Percentiles rank a stretch among this genome's conserved stretches.
Conservation (phyloP, 2,329 filamentous ascomycete genomes). For the Colletotrichum sp. region DNA sequence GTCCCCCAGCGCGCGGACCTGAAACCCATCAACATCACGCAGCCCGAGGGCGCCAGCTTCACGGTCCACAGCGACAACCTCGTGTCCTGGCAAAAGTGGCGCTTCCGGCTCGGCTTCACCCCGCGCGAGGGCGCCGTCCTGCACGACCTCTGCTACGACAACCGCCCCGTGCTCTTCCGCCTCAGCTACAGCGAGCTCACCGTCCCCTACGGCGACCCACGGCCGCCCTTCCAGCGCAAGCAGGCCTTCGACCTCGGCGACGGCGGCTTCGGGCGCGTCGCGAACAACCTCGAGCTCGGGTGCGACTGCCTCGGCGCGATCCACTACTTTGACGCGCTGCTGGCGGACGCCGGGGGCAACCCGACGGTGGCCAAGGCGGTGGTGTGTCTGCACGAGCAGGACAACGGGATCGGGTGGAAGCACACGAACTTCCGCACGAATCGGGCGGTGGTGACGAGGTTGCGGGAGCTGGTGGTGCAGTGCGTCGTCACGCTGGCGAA, state of each 20-base stretch:
- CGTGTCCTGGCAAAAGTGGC: constrained; percentile 72
- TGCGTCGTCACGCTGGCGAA: constrained; percentile 73
- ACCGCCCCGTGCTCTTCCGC: constrained; percentile 69
- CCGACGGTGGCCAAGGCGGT: constrained; percentile 59
- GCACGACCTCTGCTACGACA: constrained; percentile 72
- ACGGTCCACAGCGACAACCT: constrained; percentile 52
- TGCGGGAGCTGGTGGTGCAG: constrained; percentile 69
- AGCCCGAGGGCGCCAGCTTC: constrained; percentile 73
- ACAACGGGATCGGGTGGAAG: constrained; percentile 75
- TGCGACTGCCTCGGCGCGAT: constrained; percentile 75
- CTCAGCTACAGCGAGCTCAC: constrained; percentile 73
- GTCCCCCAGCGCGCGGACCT: constrained; percentile 53
- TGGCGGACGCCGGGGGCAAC: constrained; percentile 58
- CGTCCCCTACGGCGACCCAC: constrained; percentile 71
- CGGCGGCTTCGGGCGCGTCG: constrained; percentile 67
- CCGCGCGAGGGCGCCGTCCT: constrained; percentile 73
- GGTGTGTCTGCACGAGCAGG: constrained; percentile 73
- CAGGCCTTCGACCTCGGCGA: constrained; percentile 77
- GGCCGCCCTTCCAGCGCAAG: constrained; percentile 70
- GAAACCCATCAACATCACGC: constrained; percentile 75
- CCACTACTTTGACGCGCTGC: constrained; percentile 64
- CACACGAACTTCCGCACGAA: constrained; percentile 73
- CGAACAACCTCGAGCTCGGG: constrained; percentile 72
- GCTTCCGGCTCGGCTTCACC: constrained; percentile 73
- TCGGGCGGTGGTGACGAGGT: constrained; percentile 63